Base-by-base conservation (phyloP, 768 basidiomycete genomes). In the Lentinula edodes region DNA sequence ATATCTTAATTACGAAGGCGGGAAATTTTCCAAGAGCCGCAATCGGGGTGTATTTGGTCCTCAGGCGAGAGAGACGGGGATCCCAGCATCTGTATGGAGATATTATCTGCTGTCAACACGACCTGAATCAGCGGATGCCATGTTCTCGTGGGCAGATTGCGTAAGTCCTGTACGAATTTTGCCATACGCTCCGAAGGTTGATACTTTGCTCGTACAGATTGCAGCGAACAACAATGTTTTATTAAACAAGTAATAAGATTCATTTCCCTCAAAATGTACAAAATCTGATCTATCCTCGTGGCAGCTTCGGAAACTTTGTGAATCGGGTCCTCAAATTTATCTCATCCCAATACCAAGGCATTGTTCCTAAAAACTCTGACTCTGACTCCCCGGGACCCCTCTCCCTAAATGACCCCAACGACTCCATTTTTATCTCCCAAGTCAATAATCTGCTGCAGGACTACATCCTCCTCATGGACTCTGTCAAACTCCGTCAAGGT, bases 1-100 rank as follows among this genome's bases (percentile, higher is more conserved):
- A 73, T 98, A 95, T 72, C 79, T 98, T 66, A 98, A 98, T 69
- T 98, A 98, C 73, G 97, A 99, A 72, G 93, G 94, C 32, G 95
- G 95, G 42, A 99, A 99, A 72, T 99, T 99, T 81, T 97, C 95
- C 45, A 99, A 99, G 77, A 95, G 93, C 69, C 87, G 91, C 65
- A 94, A 95, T 66, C 89, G 96, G 59, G 97, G 96, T 46, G 96
- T 99, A 2, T 99, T 99, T 65, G 97, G 97, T 32, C 93, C 94
- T 60, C 89, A 88, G 15, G 97, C 96, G 0, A 91, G 85, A 69
- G 93, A 97, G 62, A 96, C 97, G 2, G 94, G 94, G 3, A 90
- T 97, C 48, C 91, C 96, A 23, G 75, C 94, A 0, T 94, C 93
- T 0, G 96, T 98, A 7, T 99, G 96, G 97, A 81, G 97, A 61